Percentiles rank a stretch among this genome's conserved stretches.
Conservation (phyloP, 495 filamentous ascomycete genomes). For the Xylaria venustula region DNA sequence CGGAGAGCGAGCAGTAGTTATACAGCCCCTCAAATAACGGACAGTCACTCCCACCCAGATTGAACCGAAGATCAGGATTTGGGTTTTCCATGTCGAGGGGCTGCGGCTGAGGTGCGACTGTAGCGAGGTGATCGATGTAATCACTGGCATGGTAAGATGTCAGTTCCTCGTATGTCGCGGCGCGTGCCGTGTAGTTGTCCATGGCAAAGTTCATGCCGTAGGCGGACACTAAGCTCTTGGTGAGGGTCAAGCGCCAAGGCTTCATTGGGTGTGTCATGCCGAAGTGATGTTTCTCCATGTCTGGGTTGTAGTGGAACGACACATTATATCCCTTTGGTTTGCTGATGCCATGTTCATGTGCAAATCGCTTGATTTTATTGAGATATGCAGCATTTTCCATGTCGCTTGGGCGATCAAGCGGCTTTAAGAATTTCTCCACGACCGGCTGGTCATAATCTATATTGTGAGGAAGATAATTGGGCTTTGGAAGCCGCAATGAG, state of each 20-base stretch:
- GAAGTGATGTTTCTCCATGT: conserved; percentile 94
- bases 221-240: conserved; percentile 87
- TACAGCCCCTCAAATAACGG: conserved; percentile 95
- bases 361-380: conserved; percentile 63
- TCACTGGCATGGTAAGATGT: conserved; percentile 81
- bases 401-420: conserved; percentile 51
- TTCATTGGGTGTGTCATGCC: conserved; percentile 97
- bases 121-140: conserved; percentile 83
- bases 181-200: conserved; percentile 82
- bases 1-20: conserved; percentile 91
- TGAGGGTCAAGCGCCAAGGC: conserved; percentile 92
- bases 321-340: conserved; percentile 81
- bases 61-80: conserved; percentile 62
- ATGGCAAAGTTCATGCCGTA: conserved; percentile 96
- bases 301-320: conserved; percentile 96
- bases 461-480: conserved; percentile 50
- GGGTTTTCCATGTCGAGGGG: conserved; percentile 50
- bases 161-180: conserved; percentile 84
- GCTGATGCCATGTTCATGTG: conserved; percentile 70
- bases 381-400: conserved; percentile 59
- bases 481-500: conserved; percentile 41
- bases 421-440: conserved; percentile 68
- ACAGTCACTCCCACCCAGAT: conserved; percentile 87
- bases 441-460: conserved; percentile 47
- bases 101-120: conserved; percentile 46